Conservation (phyloP, 2,329 filamentous ascomycete species). For the Sarocladium brachiariae region DNA sequence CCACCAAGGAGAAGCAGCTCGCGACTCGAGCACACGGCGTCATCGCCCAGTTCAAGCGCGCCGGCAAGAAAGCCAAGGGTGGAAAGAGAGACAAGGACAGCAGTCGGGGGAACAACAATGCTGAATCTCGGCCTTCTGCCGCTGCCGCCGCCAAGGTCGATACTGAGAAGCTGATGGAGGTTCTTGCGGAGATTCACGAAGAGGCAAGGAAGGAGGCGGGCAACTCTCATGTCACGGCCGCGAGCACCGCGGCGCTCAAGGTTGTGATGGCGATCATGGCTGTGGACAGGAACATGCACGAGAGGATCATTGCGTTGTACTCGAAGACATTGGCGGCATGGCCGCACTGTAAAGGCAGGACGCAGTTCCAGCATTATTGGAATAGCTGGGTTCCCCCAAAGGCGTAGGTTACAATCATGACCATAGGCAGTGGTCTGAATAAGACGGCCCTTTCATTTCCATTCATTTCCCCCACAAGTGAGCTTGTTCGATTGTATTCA, state of each 20-base stretch:
- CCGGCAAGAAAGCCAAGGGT: conserved; percentile 56
- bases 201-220: conserved; percentile 58
- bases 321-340: conserved; percentile 50
- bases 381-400: conserved; percentile 51
- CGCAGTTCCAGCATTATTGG: conserved; percentile 61
- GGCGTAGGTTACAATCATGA: background rate
- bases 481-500: no score
- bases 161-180: conserved; percentile 42
- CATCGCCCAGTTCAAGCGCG: conserved; percentile 64
- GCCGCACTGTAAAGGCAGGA: conserved; percentile 15
- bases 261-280: conserved; percentile 56
- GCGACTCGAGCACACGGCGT: conserved; percentile 66
- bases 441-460: no score
- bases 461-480: no score
- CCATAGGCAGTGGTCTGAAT: no score
- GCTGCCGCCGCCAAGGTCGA: conserved; percentile 33
- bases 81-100: conserved; percentile 48
- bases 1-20: conserved; percentile 70
- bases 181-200: conserved; percentile 61
- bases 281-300: conserved; percentile 44
- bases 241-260: conserved; percentile 65
- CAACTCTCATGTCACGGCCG: conserved; percentile 61
- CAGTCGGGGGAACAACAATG: conserved; percentile 34
- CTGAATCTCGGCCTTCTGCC: conserved; percentile 31
- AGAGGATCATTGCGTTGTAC: conserved; percentile 57